Evolutionary conservation across 2,329 filamentous ascomycete species (phyloP), one percentile per base, ranked within the genome.

Genomic region (Biscogniauxia mediterranea): DNA sequence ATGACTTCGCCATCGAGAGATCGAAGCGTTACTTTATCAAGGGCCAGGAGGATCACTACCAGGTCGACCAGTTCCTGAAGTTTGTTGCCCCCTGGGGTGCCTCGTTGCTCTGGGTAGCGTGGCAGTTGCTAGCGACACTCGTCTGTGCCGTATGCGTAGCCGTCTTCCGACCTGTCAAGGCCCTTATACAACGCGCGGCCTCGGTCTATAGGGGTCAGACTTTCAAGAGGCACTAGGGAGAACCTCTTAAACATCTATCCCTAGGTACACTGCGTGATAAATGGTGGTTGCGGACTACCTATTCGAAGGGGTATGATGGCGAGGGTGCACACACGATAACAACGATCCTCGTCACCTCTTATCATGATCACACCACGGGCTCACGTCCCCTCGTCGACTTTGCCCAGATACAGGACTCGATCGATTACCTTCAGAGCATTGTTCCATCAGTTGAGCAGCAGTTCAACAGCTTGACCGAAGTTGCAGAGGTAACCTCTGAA

Each of bases 21-120:
- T 49, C 54, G 6, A 75, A 69, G 21, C 82, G 81, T 61, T 95
- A 93, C 77, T 90, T 88, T 72, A 93, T 96, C 64, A 75, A 80
- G 6, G 83, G 81, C 19, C 93, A 97, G 73, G 88, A 96, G 66
- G 92, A 97, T 71, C 77, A 93, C 7, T 96, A 96, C 71, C 91
- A 94, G 69, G 81, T 86, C 0, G 88, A 87, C 55, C 89, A 96
- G 67, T 89, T 88, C 64, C 78, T 94, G 63, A 88, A 89, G 68
- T 95, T 96, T 71, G 68, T 93, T 19, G 69, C 84, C 17, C 86
- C 89, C 11, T 82, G 84, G 0, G 76, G 88, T 0, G 86, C 85
- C 0, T 75, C 79, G 7, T 70, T 84, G 23, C 32, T 89, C 1
- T 80, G 84, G 75, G 64, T 81, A 2, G 9, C 69, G 0, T 89